These are phyloP conservation scores for Fomitopsis pinicola DNA, from an alignment of 1,284 basidiomycete genomes.

Conservation along the genomic window DNA sequence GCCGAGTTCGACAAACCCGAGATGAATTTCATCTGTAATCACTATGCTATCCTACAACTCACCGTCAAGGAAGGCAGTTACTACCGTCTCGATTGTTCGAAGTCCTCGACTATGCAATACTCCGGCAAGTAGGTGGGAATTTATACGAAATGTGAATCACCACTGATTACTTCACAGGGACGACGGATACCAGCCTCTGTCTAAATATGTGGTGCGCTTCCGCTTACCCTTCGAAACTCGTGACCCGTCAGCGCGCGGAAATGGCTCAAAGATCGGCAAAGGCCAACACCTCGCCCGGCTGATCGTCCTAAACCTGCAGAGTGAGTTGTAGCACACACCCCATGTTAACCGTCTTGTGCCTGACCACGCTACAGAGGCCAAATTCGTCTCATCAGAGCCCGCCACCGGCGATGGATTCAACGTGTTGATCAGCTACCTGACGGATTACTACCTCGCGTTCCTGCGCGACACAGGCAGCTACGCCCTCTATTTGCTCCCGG, in stretches of 20 bases:
- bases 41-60: slow-evolving; percentile 22
- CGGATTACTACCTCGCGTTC: slow-evolving; percentile 21
- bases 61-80: too few species aligned
- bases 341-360: not conserved
- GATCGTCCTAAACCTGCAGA: slow-evolving; percentile 5
- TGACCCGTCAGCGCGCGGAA: not conserved
- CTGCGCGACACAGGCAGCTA: slow-evolving; percentile 25
- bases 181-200: too few species aligned
- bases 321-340: not conserved
- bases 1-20: slow-evolving; percentile 20
- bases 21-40: slow-evolving; percentile 27
- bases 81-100: slow-evolving; percentile 18
- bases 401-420: too few species aligned
- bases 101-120: slow-evolving; percentile 4
- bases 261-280: slow-evolving; percentile 7
- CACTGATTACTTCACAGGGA: slow-evolving; percentile 10
- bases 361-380: slow-evolving; percentile 7
- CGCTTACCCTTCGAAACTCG: slow-evolving; percentile 4
- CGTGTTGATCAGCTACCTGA: slow-evolving; percentile 17
- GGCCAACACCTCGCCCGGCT: slow-evolving; percentile 8
- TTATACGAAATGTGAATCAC: not conserved
- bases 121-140: slow-evolving; percentile 6
- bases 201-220: slow-evolving; percentile 4
- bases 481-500: slow-evolving; percentile 27
- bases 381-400: slow-evolving; percentile 6